phyloP scores from a whole-genome alignment of 331 rosid species.

The Rosa hybrid region DNA sequence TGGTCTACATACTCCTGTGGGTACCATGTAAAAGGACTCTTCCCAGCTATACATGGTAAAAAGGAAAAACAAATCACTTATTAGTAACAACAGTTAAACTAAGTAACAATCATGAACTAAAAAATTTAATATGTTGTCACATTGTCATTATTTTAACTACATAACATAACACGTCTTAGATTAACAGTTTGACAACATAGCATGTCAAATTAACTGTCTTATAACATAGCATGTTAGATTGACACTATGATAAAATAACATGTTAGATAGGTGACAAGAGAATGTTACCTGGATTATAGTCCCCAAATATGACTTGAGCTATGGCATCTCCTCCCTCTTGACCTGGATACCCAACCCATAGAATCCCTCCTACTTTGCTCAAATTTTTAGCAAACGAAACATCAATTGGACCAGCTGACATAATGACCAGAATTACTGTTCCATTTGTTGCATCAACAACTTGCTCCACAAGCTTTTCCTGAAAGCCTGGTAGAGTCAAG shows the following conservation, averaged over 20 bases:
- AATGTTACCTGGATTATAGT: constrained; percentile 51
- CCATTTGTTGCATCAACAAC: constrained; percentile 60
- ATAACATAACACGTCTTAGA: neutral
- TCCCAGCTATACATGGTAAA: constrained; percentile 47
- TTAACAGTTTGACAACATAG: neutral
- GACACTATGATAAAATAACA: neutral
- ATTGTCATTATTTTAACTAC: neutral
- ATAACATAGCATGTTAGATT: neutral
- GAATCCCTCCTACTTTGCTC: constrained; percentile 49
- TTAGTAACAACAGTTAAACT: neutral
- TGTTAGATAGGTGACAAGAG: neutral
- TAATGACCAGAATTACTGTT: constrained; percentile 54
- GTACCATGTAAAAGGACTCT: constrained; percentile 77
- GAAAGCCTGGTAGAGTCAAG: constrained; percentile 77
- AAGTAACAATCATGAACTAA: neutral
- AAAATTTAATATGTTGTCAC: neutral
- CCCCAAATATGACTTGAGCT: constrained; percentile 73
- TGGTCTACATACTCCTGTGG: constrained; percentile 61
- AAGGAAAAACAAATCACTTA: neutral
- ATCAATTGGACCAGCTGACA: constrained; percentile 84
- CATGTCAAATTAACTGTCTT: no score
- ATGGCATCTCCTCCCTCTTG: constrained; percentile 76
- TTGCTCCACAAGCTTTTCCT: constrained; percentile 61
- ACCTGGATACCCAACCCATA: constrained; percentile 92
- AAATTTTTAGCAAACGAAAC: constrained; percentile 55